Conservation (phyloP, 208 protist genomes). For the Wallacemonas sp. region DNA sequence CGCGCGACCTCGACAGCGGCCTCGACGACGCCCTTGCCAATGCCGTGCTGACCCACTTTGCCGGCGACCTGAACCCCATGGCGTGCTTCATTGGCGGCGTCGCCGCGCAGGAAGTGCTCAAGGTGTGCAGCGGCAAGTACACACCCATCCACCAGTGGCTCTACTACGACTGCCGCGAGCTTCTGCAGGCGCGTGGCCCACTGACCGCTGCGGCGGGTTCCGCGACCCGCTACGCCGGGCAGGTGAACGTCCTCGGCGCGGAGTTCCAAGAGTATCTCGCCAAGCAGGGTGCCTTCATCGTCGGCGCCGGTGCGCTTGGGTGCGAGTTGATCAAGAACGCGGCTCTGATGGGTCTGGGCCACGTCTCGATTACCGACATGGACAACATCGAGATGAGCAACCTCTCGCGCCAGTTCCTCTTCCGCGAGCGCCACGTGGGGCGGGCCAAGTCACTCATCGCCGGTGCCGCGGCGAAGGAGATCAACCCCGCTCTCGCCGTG, state of each 20-base stretch:
- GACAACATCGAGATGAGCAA: constrained; percentile 99
- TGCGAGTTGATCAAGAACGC: constrained; percentile 99
- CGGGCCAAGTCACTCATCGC: constrained; percentile 96
- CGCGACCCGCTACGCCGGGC: constrained; percentile 91
- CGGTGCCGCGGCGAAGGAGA: constrained; percentile 83
- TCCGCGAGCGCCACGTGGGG: constrained; percentile 95
- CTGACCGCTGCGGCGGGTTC: constrained; percentile 13
- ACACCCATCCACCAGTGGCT: constrained; percentile 95
- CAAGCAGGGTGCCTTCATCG: constrained; percentile 91
- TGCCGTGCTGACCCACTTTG: constrained; percentile 51
- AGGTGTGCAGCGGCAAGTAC: constrained; percentile 96
- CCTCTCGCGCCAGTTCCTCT: constrained; percentile 99
- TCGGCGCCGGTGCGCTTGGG: constrained; percentile 98
- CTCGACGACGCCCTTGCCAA: constrained; percentile 38
- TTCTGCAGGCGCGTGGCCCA: constrained; percentile 46
- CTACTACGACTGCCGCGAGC: constrained; percentile 96
- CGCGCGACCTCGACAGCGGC: constrained; percentile 24
- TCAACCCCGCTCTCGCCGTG: constrained; percentile 95
- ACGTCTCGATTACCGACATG: constrained; percentile 98
- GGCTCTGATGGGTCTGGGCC: constrained; percentile 97
- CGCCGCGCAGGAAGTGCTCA: constrained; percentile 96
- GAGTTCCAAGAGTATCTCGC: constrained; percentile 86
- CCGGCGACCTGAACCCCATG: constrained; percentile 90
- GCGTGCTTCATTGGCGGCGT: constrained; percentile 94
- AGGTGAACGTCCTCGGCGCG: constrained; percentile 95